Evolutionary conservation across 1,284 basidiomycete species (phyloP), one percentile per base, ranked within the genome.

Genomic region (Cutaneotrichosporon spelunceum): DNA sequence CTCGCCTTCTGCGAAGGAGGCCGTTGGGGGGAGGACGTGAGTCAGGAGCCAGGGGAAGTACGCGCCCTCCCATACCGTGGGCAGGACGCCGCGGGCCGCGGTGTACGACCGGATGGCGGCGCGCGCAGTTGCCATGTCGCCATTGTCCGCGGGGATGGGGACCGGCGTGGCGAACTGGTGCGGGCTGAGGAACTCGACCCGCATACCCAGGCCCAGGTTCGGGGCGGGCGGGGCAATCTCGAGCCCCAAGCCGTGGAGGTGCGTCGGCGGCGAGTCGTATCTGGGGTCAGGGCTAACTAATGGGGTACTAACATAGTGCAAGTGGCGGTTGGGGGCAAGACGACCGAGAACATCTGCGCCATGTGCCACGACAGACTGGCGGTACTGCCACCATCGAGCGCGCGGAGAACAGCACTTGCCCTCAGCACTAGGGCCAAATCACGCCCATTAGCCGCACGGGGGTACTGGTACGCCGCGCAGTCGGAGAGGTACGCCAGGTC

Each of bases 11-110:
- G 48, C 48, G 6, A 27, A 26, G 8, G 48, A 50, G 27, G 26
- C 27, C 16, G 27, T 29, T 26, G 48, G 26, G 5, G 48, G 19
- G 16, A 27, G 26, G 26, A 50, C 48, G 48, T 50, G 48, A 26
- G 48, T 50, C 16, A 50, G 26, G 6, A 50, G 48, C 48, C 48
- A 50, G 11, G 48, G 48, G 19, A 50, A 50, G 24, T 27, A 50
- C 5, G 48, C 26, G 4, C 48, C 48, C 14, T 50, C 48, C 24
- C 19, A 27, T 14, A 50, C 19, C 13, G 26, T 50, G 10, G 48
- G 48, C 5, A 50, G 48, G 26, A 50, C 48, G 48, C 48, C 48
- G 19, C 48, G 48, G 21, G 19, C 26, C 5, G 48, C 26, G 5
- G 48, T 27, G 48, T 19, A 50, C 13, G 26, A 3, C 13, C 48